These are phyloP conservation scores for Andrographis paniculata DNA, from an alignment of 305 asterid species.

Conservation along the genomic window DNA sequence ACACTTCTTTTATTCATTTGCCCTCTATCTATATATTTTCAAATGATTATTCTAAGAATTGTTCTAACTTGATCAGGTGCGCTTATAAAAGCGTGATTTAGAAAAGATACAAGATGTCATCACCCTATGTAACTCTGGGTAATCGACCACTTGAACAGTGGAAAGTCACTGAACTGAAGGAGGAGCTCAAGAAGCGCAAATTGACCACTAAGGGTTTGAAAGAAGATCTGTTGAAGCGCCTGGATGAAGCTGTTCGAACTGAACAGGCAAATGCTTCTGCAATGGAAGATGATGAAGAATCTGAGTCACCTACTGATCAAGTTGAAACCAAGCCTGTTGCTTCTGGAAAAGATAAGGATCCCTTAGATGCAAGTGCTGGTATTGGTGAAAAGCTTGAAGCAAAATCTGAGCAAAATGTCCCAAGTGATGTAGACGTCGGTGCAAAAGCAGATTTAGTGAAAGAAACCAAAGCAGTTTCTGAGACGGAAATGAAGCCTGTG, in stretches of 20 bases:
- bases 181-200: conserved; percentile 79
- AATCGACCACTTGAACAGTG: conserved; percentile 70
- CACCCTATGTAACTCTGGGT: conserved; percentile 58
- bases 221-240: conserved; percentile 64
- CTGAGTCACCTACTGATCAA: conserved; percentile 24
- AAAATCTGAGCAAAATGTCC: conserved; percentile 19
- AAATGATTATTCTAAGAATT: too few relatives aligned
- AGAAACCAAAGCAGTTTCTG: conserved; percentile 22
- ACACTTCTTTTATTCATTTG: too few relatives aligned
- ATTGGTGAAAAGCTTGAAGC: conserved; percentile 20
- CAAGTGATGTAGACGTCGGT: conserved; percentile 20
- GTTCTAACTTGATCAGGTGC: too few relatives aligned
- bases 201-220: conserved; percentile 68
- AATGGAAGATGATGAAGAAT: conserved; percentile 14
- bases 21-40: too few relatives aligned
- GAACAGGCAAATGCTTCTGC: conserved; percentile 32
- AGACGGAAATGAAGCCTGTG: conserved; percentile 25
- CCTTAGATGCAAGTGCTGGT: conserved; percentile 14
- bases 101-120: conserved; percentile 45
- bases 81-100: not conserved
- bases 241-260: conserved; percentile 60
- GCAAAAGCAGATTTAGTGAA: conserved; percentile 27
- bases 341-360: conserved; percentile 23
- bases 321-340: conserved; percentile 21
- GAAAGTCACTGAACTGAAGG: conserved; percentile 87